Percentiles rank a stretch among this genome's conserved stretches.
Conservation (phyloP, 495 filamentous ascomycete species). For the Coniosporium apollinis region DNA sequence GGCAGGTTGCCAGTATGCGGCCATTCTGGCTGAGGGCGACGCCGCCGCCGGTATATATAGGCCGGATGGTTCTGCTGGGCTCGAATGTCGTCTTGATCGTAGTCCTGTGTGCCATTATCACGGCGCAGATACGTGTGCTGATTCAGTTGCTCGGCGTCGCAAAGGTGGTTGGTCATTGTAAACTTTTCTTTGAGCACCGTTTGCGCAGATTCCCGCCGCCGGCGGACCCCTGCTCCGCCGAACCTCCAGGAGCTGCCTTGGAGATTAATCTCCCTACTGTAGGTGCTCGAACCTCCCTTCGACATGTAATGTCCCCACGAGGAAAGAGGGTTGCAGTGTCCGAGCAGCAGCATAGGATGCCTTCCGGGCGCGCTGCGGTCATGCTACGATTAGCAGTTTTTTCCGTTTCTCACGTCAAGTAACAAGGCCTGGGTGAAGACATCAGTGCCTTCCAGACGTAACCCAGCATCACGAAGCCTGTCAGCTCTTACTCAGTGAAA, state of each 20-base stretch:
- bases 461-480: background rate
- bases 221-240: too few species aligned
- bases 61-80: slow-evolving; percentile 61
- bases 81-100: slow-evolving; percentile 70
- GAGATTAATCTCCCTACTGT: background rate
- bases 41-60: slow-evolving; percentile 83
- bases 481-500: background rate
- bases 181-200: too few species aligned
- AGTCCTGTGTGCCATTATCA: slow-evolving; percentile 20
- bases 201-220: too few species aligned
- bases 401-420: too few species aligned
- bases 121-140: background rate
- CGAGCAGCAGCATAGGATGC: too few species aligned
- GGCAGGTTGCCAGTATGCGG: slow-evolving; percentile 64
- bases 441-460: background rate
- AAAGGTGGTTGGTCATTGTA: background rate
- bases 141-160: background rate
- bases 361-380: too few species aligned
- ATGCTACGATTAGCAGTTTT: too few species aligned
- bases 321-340: too few species aligned
- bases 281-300: too few species aligned
- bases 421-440: background rate
- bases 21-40: slow-evolving; percentile 70
- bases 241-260: too few species aligned
- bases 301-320: too few species aligned